Conservation (phyloP, 2,329 filamentous ascomycete species). For the Dichotomopilus funicola region DNA sequence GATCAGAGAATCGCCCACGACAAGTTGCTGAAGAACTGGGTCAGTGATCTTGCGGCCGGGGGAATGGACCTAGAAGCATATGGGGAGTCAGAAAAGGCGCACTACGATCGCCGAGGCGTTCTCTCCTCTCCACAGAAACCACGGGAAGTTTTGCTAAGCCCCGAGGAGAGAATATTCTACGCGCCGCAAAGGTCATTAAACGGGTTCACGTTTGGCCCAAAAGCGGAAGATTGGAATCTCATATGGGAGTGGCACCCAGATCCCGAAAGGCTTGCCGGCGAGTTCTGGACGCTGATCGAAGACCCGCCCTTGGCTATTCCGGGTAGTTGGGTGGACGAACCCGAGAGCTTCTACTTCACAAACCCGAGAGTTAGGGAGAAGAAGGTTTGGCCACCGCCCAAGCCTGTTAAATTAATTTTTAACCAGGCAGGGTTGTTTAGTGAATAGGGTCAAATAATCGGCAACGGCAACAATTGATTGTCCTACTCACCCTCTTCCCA, state of each 20-base stretch:
- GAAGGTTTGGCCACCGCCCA: background rate
- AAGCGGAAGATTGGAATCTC: background rate
- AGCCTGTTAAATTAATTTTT: too few species aligned
- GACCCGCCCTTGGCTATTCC: background rate
- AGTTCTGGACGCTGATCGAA: background rate
- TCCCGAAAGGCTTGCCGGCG: background rate
- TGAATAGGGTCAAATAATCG: too few species aligned
- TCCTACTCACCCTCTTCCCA: too few species aligned
- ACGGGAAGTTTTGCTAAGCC: too few species aligned
- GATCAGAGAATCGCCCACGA: background rate
- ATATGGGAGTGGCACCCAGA: conserved; percentile 3
- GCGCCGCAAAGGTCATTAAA: background rate
- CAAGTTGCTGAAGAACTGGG: background rate
- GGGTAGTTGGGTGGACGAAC: background rate
- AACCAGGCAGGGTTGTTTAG: too few species aligned
- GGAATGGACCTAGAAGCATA: conserved; percentile 6
- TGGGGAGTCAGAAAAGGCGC: background rate
- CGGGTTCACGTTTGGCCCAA: background rate
- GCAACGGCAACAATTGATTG: too few species aligned
- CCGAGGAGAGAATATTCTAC: background rate
- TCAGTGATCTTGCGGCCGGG: background rate
- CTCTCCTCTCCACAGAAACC: background rate
- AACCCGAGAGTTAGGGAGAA: background rate
- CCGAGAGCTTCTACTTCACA: background rate
- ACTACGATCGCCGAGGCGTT: background rate